Base-by-base conservation (phyloP, 2,329 filamentous ascomycete species). In the Calonectria pauciramosa region DNA sequence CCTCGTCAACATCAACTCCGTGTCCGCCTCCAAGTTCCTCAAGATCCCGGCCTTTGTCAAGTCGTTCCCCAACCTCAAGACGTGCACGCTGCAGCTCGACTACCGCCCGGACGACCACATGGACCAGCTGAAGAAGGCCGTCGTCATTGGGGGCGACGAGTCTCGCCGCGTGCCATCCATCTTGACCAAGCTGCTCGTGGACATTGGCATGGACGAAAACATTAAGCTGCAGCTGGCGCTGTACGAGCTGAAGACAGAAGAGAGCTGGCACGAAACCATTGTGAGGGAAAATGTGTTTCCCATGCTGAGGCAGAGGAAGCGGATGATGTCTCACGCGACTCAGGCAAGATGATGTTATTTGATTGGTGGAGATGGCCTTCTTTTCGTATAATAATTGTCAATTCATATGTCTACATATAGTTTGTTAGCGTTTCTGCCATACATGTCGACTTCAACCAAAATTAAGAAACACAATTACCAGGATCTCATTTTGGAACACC, bases 11-110 rank as follows among this genome's bases (percentile, higher is more conserved):
- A 9, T 70, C 68, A 70, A 70, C 34, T 49, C 64, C 16, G 56
- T 64, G 20, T 64, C 54, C 18, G 68, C 56, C n/a, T 70, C 68
- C 30, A 52, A 64, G 34, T 70, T 70, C 30, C 18, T 63, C 47
- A 63, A 32, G n/a, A 34, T 70, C 16, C 68, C 68, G 34, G 23
- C 13, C 28, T 63, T 70, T 36, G 9, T 70, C 23, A 18, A 32
- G 23, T 54, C 44, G 13, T 70, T 70, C 28, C 18, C 68, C n/a
- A 70, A 56, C 23, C 56, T 70, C 20, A 32, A 44, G 23, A 65
- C 44, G 1, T 70, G 68, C 56, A 70, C 68, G 5, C 32, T 70
- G 44, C 56, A 32, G 44, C 32, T 70, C 10, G 52, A 56, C 9
- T 52, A 63, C 30, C 44, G 32, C 10, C 23, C 49, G 1, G 44